These are phyloP conservation scores for Sugiyamaella neomexicana DNA, from an alignment of 1,139 yeast species.

Conservation along the genomic window DNA sequence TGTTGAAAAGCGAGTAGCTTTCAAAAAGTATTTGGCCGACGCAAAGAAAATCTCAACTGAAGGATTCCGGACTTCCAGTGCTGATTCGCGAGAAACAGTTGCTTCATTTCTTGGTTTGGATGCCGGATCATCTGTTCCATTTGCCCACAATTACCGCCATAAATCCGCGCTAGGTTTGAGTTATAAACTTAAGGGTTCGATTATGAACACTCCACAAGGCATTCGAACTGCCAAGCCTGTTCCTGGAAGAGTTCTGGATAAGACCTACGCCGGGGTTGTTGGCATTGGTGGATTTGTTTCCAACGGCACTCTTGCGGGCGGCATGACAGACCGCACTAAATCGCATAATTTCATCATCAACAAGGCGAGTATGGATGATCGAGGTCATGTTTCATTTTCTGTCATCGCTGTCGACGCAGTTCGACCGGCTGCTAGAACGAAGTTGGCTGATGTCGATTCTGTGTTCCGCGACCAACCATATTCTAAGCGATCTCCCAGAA, in stretches of 20 bases:
- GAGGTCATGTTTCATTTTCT: slow-evolving; percentile 19
- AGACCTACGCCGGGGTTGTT: slow-evolving; percentile 29
- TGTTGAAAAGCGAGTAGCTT: slow-evolving; percentile 21
- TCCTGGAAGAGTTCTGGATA: slow-evolving; percentile 63
- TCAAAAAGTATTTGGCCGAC: slow-evolving; percentile 17
- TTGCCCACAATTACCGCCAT: slow-evolving; percentile 23
- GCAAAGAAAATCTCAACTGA: slow-evolving; percentile 17
- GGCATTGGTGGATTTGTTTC: slow-evolving; percentile 28
- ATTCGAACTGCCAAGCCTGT: slow-evolving; percentile 57
- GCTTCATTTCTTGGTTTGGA: slow-evolving; percentile 23
- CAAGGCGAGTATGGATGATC: slow-evolving; percentile 21
- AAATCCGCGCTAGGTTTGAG: slow-evolving; percentile 35
- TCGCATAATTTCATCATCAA: slow-evolving; percentile 18
- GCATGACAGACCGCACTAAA: slow-evolving; percentile 18
- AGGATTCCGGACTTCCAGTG: slow-evolving; percentile 16
- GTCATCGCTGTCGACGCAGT: slow-evolving; percentile 19
- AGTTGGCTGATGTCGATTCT: slow-evolving; percentile 14
- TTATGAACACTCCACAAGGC: slow-evolving; percentile 76
- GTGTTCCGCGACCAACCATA: slow-evolving; percentile 3
- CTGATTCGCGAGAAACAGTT: slow-evolving; percentile 18
- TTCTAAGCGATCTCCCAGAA: neutral
- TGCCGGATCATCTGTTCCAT: slow-evolving; percentile 22
- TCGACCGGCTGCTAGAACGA: slow-evolving; percentile 12
- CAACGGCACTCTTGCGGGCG: slow-evolving; percentile 15
- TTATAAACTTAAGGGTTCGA: slow-evolving; percentile 69